phyloP scores from a whole-genome alignment of 1,284 basidiomycete species.

The Agaricales sp. region DNA sequence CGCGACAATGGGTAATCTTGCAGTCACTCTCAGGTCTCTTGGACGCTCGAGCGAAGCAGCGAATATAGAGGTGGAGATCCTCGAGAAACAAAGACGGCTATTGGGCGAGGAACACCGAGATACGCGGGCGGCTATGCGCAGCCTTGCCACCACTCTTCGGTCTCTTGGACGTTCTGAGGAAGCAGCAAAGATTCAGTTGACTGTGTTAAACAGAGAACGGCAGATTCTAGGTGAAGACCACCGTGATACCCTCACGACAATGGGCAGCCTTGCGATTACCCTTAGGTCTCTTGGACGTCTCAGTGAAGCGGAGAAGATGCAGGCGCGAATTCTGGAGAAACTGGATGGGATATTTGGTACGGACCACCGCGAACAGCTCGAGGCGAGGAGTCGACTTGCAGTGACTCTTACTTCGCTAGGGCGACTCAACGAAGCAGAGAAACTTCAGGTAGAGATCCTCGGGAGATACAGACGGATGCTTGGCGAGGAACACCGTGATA shows the following conservation, averaged over 20 bases:
- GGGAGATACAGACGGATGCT: too few species aligned
- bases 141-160: background rate
- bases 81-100: background rate
- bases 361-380: background rate
- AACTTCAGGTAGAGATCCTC: too few species aligned
- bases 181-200: too few species aligned
- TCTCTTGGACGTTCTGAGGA: background rate
- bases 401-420: too few species aligned
- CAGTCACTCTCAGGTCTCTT: background rate
- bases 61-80: background rate
- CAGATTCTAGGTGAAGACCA: background rate
- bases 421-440: too few species aligned
- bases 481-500: background rate
- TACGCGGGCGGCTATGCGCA: background rate
- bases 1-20: background rate
- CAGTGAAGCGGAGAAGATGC: background rate
- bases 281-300: background rate
- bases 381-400: background rate
- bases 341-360: background rate
- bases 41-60: background rate
- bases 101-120: conserved; percentile 1
- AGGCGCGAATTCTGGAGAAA: background rate
- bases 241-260: background rate
- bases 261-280: background rate
- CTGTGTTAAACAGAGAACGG: too few species aligned